Evolutionary conservation across 345 rosid species (phyloP).

Genomic region (Gossypioides kirkii): DNA sequence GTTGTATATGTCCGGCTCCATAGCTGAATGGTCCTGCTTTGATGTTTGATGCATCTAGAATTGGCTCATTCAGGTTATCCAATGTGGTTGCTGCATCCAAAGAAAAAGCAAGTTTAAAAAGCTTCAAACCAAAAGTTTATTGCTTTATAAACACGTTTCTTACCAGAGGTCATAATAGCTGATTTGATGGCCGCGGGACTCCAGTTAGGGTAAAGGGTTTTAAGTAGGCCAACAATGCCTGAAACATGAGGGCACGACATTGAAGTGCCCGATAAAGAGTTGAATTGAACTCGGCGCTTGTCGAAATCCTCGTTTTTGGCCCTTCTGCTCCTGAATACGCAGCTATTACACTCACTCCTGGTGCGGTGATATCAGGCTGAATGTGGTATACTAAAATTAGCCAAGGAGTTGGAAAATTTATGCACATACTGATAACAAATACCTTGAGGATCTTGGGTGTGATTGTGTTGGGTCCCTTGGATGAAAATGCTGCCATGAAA

Average conservation of each 20-base stretch:
- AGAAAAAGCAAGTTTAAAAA: not conserved
- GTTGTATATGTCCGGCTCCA: conserved; percentile 81
- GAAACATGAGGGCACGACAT: conserved; percentile 92
- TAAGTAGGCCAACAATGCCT: conserved; percentile 71
- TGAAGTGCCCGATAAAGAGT: conserved; percentile 65
- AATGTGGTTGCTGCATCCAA: conserved; percentile 39
- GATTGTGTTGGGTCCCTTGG: conserved; percentile 60
- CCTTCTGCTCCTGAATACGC: conserved; percentile 53
- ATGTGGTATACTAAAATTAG: not conserved
- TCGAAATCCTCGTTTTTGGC: conserved; percentile 45
- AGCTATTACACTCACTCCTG: conserved; percentile 77
- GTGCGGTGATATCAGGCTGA: conserved; percentile 84
- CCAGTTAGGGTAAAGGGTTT: conserved; percentile 68
- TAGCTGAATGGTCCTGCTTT: conserved; percentile 66
- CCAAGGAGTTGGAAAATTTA: not conserved
- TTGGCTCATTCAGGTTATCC: conserved; percentile 46
- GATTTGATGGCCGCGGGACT: conserved; percentile 80
- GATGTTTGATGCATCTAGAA: conserved; percentile 32
- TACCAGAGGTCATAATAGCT: conserved; percentile 77
- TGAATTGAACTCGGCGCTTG: conserved; percentile 47
- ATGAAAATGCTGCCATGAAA: conserved; percentile 72
- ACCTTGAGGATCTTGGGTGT: conserved; percentile 68
- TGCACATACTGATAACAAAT: not conserved
- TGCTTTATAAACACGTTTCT: conserved; percentile 4
- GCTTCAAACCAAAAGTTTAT: not conserved